Conservation (phyloP, 768 basidiomycete genomes). For the Rhizopogon vinicolor region DNA sequence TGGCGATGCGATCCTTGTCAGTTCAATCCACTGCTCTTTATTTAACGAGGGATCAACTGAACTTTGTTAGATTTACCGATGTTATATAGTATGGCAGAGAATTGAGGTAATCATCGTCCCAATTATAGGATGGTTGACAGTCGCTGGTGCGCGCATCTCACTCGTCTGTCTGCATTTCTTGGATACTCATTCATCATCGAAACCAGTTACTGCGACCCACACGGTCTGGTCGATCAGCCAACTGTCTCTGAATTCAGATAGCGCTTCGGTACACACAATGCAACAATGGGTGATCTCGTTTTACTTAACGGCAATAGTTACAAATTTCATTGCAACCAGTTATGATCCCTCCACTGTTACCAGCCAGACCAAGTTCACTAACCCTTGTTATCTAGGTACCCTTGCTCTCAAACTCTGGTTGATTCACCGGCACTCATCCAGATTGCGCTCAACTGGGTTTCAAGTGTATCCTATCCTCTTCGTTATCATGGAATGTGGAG, state of each 20-base stretch:
- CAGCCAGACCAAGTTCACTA: not conserved
- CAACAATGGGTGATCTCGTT: slow-evolving; percentile 8
- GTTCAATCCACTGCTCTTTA: not conserved
- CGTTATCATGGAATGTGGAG: slow-evolving; percentile 1
- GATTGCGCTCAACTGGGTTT: not conserved
- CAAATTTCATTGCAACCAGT: slow-evolving; percentile 10
- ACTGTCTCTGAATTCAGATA: not conserved
- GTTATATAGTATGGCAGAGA: slow-evolving; percentile 6
- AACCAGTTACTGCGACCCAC: not conserved
- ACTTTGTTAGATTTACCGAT: slow-evolving; percentile 6
- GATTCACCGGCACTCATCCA: not conserved
- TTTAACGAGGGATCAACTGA: not conserved
- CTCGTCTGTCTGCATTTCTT: not conserved
- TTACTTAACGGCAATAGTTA: slow-evolving; percentile 6
- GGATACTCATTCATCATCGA: not conserved
- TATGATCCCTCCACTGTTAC: not conserved
- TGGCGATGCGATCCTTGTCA: slow-evolving; percentile 13
- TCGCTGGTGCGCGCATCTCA: not conserved
- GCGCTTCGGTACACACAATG: slow-evolving; percentile 4
- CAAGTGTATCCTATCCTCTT: not conserved
- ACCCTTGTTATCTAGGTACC: not conserved
- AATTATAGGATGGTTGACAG: not conserved
- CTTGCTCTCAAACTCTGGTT: not conserved
- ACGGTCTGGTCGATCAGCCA: slow-evolving; percentile 2
- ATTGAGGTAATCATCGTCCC: not conserved